These are phyloP conservation scores for Funneliformis geosporum DNA, from an alignment of 192 early-diverging fungal species.

Conservation along the genomic window DNA sequence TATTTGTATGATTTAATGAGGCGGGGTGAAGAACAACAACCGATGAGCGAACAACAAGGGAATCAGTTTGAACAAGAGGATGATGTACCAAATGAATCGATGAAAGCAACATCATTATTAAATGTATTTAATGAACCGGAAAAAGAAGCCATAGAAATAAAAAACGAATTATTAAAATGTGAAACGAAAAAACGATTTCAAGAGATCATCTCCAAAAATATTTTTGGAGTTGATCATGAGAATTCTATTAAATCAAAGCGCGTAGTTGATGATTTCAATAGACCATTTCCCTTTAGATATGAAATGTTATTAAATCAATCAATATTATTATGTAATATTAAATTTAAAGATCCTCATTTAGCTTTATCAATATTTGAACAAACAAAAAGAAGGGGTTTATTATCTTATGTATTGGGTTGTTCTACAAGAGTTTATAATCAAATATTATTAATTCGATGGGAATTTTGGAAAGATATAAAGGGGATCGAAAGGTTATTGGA, in stretches of 20 bases:
- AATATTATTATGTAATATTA: not conserved
- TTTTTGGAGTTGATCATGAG: not conserved
- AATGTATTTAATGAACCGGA: not conserved
- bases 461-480: constrained; percentile 43
- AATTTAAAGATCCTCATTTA: constrained; percentile 43
- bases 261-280: not conserved
- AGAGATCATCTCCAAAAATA: not conserved
- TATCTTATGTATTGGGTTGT: constrained; percentile 44
- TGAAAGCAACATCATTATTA: not conserved
- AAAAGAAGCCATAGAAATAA: not conserved
- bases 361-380: constrained; percentile 50
- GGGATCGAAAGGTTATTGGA: constrained; percentile 42
- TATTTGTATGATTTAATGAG: constrained; percentile 16
- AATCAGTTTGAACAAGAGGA: not conserved
- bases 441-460: constrained; percentile 40
- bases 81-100: not conserved
- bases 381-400: constrained; percentile 36
- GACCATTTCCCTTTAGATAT: not conserved
- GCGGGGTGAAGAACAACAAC: not conserved
- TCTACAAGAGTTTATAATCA: constrained; percentile 41
- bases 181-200: not conserved
- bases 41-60: not conserved
- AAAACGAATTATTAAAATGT: constrained; percentile 14
- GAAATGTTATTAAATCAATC: constrained; percentile 2
- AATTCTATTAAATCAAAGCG: not conserved